These are phyloP conservation scores for Cyphellophora europaea DNA, from an alignment of 2,329 filamentous ascomycete genomes.

Conservation along the genomic window DNA sequence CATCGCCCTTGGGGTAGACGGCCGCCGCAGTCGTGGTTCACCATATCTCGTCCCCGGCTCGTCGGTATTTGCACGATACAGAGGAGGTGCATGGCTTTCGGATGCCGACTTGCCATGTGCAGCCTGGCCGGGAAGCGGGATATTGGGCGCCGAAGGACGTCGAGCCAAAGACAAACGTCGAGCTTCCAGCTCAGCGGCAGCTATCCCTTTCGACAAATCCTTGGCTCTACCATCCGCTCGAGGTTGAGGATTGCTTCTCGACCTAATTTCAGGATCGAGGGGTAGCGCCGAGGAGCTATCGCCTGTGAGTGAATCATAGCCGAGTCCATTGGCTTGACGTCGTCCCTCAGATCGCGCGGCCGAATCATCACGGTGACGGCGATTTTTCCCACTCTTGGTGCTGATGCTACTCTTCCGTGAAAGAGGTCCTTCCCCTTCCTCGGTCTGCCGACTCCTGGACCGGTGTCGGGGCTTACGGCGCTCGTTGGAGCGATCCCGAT, in stretches of 20 bases:
- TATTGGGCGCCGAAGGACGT: constrained; percentile 67
- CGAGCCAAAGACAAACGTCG: constrained; percentile 74
- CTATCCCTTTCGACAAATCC: constrained; percentile 53
- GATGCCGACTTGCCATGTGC: constrained; percentile 30
- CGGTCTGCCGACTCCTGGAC: constrained; percentile 27
- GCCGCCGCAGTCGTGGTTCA: constrained; percentile 59
- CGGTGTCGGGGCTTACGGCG: constrained; percentile 24
- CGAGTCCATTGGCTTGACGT: neutral
- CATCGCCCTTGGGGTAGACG: constrained; percentile 87
- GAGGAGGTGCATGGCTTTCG: constrained; percentile 13
- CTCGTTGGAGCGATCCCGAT: constrained; percentile 38
- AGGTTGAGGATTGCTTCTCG: constrained; percentile 11
- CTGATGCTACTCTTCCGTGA: constrained; percentile 9
- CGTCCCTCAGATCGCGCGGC: neutral
- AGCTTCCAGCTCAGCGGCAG: constrained; percentile 79
- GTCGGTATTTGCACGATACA: constrained; percentile 30
- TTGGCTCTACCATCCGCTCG: neutral
- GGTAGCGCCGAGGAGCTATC: neutral
- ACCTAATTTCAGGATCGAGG: constrained; percentile 3
- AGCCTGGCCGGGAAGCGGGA: constrained; percentile 61
- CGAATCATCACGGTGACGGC: constrained; percentile 1
- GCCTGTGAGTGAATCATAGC: neutral
- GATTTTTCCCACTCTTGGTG: constrained; percentile 1
- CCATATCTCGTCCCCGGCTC: constrained; percentile 32
- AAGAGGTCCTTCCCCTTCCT: constrained; percentile 17